These are phyloP conservation scores for Ailanthus altissimus DNA, from an alignment of 345 rosid genomes.

Conservation along the genomic window DNA sequence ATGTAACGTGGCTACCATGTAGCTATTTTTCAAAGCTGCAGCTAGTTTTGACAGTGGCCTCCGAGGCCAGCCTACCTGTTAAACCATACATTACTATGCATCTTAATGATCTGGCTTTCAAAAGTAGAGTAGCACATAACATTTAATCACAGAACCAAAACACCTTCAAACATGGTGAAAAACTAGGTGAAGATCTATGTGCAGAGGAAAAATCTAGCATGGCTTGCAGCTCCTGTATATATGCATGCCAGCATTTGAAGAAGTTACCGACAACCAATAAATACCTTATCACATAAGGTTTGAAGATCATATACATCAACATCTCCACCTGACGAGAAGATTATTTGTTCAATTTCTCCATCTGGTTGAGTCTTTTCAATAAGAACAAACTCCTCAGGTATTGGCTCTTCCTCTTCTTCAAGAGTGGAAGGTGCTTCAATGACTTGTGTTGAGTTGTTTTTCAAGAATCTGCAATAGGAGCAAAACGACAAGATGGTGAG, in stretches of 20 bases:
- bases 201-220: not conserved
- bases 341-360: slow-evolving; percentile 73
- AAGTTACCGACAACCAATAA: not conserved
- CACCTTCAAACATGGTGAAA: not conserved
- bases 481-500: not conserved
- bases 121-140: not conserved
- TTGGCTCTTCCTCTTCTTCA: slow-evolving; percentile 63
- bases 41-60: slow-evolving; percentile 85
- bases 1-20: slow-evolving; percentile 92
- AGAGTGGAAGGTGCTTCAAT: slow-evolving; percentile 59
- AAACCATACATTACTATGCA: not conserved
- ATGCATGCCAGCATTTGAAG: not conserved
- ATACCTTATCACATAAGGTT: slow-evolving; percentile 86
- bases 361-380: slow-evolving; percentile 62
- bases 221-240: not conserved
- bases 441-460: slow-evolving; percentile 62
- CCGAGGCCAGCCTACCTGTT: slow-evolving; percentile 94
- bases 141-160: not conserved
- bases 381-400: slow-evolving; percentile 76
- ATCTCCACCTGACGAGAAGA: slow-evolving; percentile 89
- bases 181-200: not conserved
- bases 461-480: slow-evolving; percentile 47
- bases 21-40: slow-evolving; percentile 90
- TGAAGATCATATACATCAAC: slow-evolving; percentile 93
- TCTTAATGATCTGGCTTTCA: not conserved